Percentiles rank a stretch among this genome's conserved stretches.
phyloP scores from a whole-genome alignment of 75 land plant genomes.

The Sequoia sempervirens region DNA sequence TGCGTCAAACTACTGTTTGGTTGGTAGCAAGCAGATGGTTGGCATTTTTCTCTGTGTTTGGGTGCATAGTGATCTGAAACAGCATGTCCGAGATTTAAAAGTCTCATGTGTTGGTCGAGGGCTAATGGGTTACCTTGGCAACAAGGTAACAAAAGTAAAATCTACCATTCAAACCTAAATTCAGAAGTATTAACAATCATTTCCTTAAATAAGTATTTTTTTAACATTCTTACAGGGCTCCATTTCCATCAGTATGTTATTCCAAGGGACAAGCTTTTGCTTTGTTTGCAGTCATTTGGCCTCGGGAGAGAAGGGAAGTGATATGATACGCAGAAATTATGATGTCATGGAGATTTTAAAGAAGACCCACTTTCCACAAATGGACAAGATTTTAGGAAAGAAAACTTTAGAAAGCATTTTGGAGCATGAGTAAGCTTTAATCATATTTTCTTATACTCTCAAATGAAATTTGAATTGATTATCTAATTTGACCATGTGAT shows the following conservation, averaged over 20 bases:
- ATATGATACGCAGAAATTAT: slow-evolving; percentile 59
- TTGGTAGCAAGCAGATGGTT: slow-evolving; percentile 89
- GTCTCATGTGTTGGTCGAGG: slow-evolving; percentile 70
- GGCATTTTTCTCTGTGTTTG: slow-evolving; percentile 84
- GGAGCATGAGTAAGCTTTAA: slow-evolving; percentile 70
- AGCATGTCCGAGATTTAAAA: slow-evolving; percentile 42
- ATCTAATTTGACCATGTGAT: neutral
- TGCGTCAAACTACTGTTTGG: slow-evolving; percentile 20
- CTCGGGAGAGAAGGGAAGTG: slow-evolving; percentile 83
- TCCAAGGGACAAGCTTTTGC: slow-evolving; percentile 64
- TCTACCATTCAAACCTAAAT: no score
- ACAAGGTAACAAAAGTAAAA: slow-evolving; percentile 50
- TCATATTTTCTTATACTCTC: slow-evolving; percentile 1
- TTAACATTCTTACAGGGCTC: slow-evolving; percentile 56
- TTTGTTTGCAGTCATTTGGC: slow-evolving; percentile 89
- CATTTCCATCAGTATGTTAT: slow-evolving; percentile 72
- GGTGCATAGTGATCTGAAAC: slow-evolving; percentile 51
- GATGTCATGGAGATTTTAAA: slow-evolving; percentile 71
- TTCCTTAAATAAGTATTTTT: neutral
- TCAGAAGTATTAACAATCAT: no score
- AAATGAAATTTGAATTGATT: neutral
- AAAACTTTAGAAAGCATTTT: slow-evolving; percentile 68
- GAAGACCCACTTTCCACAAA: slow-evolving; percentile 49
- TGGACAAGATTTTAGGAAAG: neutral
- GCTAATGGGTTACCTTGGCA: slow-evolving; percentile 95